These are phyloP conservation scores for Glebionis coronaria DNA, from an alignment of 129 eudicot genomes.

Conservation along the genomic window DNA sequence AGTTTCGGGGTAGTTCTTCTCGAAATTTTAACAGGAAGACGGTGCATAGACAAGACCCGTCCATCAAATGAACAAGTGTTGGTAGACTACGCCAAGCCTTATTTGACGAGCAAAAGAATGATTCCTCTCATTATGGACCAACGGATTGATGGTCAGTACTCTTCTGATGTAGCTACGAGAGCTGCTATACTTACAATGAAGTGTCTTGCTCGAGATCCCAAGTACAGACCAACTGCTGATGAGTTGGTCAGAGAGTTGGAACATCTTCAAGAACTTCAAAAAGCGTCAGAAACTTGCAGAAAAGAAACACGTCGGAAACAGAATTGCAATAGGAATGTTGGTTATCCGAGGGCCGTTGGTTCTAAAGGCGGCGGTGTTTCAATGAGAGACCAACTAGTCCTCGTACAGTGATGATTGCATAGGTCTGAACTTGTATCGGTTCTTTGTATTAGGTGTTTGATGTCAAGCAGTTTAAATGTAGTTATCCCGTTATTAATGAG, in stretches of 20 bases:
- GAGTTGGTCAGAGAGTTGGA: conserved; percentile 69
- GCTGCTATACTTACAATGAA: conserved; percentile 63
- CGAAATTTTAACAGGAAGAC: conserved; percentile 74
- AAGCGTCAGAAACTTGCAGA: conserved; percentile 26
- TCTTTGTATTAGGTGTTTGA: background rate
- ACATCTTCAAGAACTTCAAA: conserved; percentile 51
- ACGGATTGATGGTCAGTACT: conserved; percentile 65
- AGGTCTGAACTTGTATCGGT: background rate
- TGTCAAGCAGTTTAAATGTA: background rate
- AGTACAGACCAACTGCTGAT: conserved; percentile 58
- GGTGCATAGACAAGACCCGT: conserved; percentile 68
- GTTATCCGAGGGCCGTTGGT: conserved; percentile 34
- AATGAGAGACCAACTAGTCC: background rate
- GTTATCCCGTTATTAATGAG: background rate
- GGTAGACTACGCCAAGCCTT: conserved; percentile 78
- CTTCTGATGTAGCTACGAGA: conserved; percentile 44
- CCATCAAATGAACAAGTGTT: conserved; percentile 71
- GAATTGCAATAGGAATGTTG: conserved; percentile 22
- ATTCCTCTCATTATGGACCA: conserved; percentile 65
- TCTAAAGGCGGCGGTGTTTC: conserved; percentile 28
- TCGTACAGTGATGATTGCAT: conserved; percentile 21
- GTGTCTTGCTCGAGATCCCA: conserved; percentile 65
- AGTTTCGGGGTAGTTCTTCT: conserved; percentile 93
- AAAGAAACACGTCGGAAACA: conserved; percentile 32
- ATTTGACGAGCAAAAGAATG: conserved; percentile 55